Percentiles rank a stretch among this genome's conserved stretches.
These are phyloP conservation scores for Allium sativum DNA, from an alignment of 106 monocot species.

Conservation along the genomic window DNA sequence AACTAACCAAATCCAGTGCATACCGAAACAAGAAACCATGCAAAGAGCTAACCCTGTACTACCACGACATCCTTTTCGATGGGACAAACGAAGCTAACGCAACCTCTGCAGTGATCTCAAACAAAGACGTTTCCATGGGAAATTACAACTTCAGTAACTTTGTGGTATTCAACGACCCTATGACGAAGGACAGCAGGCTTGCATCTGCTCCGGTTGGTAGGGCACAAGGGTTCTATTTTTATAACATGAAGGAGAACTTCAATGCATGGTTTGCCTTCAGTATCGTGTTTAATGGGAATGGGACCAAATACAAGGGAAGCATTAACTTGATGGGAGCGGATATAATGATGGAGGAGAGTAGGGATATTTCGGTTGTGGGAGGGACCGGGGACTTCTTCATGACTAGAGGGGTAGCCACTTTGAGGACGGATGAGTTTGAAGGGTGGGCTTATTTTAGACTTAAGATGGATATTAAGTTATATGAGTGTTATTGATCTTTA, in stretches of 20 bases:
- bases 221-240: constrained; percentile 26
- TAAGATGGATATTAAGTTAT: constrained; percentile 1
- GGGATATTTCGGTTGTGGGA: constrained; percentile 17
- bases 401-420: constrained; percentile 10
- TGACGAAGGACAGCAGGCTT: constrained; percentile 8
- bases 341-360: constrained; percentile 1
- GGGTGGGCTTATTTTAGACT: constrained; percentile 5
- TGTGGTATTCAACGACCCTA: constrained; percentile 16
- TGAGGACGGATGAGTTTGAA: neutral
- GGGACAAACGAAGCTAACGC: constrained; percentile 18
- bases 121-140: constrained; percentile 3
- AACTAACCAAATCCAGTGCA: too few relatives aligned
- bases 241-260: constrained; percentile 12
- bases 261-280: constrained; percentile 19
- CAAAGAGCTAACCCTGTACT: constrained; percentile 16
- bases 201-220: constrained; percentile 13
- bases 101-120: constrained; percentile 6
- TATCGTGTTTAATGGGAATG: constrained; percentile 22
- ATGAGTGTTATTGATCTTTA: constrained; percentile 1
- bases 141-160: constrained; percentile 12
- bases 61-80: constrained; percentile 16
- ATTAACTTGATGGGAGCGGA: constrained; percentile 7
- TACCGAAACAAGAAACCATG: constrained; percentile 9
- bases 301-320: neutral
- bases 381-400: constrained; percentile 27